A percentile compares a stretch with the other conserved stretches of the same genome.
Evolutionary conservation across 2,329 filamentous ascomycete genomes (phyloP).

Genomic region (Fusarium sambucinum): DNA sequence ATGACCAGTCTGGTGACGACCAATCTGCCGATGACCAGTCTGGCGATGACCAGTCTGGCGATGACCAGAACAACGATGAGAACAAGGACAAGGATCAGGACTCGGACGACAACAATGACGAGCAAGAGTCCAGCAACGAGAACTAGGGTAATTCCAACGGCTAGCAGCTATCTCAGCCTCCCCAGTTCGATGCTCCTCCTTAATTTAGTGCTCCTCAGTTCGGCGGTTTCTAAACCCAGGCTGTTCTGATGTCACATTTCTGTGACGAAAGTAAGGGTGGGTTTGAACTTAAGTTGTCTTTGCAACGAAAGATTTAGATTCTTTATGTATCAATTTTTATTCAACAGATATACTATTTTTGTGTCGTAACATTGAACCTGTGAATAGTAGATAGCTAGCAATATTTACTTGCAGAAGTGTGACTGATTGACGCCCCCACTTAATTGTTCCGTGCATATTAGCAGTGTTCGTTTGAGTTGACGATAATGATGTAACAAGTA

Average conservation of each 20-base stretch:
- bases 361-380: too few species aligned
- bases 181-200: background rate
- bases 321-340: constrained; percentile 7
- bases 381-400: too few species aligned
- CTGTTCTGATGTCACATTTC: background rate
- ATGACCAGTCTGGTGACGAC: constrained; percentile 7
- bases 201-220: constrained; percentile 13
- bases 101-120: background rate
- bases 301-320: background rate
- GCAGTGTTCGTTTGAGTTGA: background rate
- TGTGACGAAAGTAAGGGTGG: too few species aligned
- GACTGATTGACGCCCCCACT: background rate
- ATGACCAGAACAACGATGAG: constrained; percentile 5
- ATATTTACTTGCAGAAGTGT: background rate
- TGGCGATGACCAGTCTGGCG: constrained; percentile 9
- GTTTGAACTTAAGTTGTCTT: background rate
- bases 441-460: background rate
- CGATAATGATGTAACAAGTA: background rate
- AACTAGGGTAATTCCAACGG: background rate
- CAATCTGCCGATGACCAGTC: background rate
- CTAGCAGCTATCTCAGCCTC: constrained; percentile 1
- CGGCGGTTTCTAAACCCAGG: background rate
- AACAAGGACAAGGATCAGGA: constrained; percentile 3
- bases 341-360: background rate
- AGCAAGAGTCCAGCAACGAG: background rate